phyloP scores from a whole-genome alignment of 139 green algal species.

The Coccomyxa sp. region DNA sequence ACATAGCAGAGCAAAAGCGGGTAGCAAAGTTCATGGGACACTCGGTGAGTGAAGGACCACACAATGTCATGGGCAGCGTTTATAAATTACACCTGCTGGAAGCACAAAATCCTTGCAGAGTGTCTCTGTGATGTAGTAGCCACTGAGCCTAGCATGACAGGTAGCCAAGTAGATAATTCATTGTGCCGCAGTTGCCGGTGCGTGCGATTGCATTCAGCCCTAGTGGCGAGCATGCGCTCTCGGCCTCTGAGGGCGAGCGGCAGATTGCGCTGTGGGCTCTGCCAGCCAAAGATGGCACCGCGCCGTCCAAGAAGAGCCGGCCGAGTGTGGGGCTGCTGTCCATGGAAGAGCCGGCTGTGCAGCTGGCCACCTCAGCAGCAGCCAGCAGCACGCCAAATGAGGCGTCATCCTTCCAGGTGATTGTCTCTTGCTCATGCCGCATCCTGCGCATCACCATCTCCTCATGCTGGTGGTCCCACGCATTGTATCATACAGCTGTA shows the following conservation, averaged over 20 bases:
- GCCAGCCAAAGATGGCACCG: slow-evolving; percentile 7
- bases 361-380: slow-evolving; percentile 14
- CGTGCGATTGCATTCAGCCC: slow-evolving; percentile 39
- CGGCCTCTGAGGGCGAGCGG: slow-evolving; percentile 44
- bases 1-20: slow-evolving; percentile 34
- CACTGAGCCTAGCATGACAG: no score
- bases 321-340: slow-evolving; percentile 17
- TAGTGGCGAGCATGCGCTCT: slow-evolving; percentile 40
- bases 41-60: slow-evolving; percentile 30
- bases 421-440: no score
- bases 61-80: background rate
- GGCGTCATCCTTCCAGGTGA: no score
- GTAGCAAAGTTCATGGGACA: slow-evolving; percentile 58
- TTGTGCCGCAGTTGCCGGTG: slow-evolving; percentile 31
- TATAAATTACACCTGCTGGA: background rate
- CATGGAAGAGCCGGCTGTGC: slow-evolving; percentile 37
- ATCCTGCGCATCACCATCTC: no score
- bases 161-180: no score
- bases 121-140: no score
- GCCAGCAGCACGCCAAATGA: background rate
- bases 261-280: slow-evolving; percentile 54
- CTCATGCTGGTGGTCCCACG: no score
- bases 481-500: no score
- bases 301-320: slow-evolving; percentile 14
- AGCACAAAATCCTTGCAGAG: no score